These are phyloP conservation scores for Ophiostoma triangulosporum DNA, from an alignment of 2,329 filamentous ascomycete species.

Conservation along the genomic window DNA sequence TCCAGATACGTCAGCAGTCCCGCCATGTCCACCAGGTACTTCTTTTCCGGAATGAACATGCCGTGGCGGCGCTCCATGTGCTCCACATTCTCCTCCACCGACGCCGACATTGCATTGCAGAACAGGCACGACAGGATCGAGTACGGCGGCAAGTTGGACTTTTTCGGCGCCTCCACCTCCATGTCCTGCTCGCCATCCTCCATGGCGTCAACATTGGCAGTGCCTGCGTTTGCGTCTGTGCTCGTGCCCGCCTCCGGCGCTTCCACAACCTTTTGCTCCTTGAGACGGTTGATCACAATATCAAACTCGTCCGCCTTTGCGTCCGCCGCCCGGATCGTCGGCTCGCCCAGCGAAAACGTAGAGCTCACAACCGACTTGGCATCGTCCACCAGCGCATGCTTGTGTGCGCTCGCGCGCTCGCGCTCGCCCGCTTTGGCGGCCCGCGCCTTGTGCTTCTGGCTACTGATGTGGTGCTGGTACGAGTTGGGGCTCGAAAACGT, in stretches of 20 bases:
- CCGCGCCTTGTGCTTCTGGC: constrained; percentile 73
- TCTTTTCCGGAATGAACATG: constrained; percentile 87
- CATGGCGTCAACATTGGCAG: neutral
- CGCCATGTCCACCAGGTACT: constrained; percentile 70
- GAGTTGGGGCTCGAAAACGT: constrained; percentile 96
- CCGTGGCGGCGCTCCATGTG: constrained; percentile 92
- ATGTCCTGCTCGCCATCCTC: neutral
- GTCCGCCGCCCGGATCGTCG: constrained; percentile 40
- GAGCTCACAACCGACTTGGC: constrained; percentile 77
- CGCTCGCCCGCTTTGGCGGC: constrained; percentile 31
- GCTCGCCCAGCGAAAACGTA: constrained; percentile 80
- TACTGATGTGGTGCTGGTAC: constrained; percentile 81
- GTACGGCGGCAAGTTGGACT: constrained; percentile 23
- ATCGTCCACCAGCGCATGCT: constrained; percentile 44
- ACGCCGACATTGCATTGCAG: constrained; percentile 77
- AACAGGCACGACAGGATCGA: constrained; percentile 60
- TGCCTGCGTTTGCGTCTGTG: neutral
- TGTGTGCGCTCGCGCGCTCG: constrained; percentile 12
- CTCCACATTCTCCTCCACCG: constrained; percentile 57
- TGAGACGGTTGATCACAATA: constrained; percentile 63
- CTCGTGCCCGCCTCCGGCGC: constrained; percentile 22
- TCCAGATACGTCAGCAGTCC: constrained; percentile 69
- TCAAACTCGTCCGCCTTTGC: constrained; percentile 63
- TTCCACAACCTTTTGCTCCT: constrained; percentile 39
- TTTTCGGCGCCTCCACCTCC: constrained; percentile 18